phyloP scores from a whole-genome alignment of 331 rosid genomes.

The Stylosanthes scabra region DNA sequence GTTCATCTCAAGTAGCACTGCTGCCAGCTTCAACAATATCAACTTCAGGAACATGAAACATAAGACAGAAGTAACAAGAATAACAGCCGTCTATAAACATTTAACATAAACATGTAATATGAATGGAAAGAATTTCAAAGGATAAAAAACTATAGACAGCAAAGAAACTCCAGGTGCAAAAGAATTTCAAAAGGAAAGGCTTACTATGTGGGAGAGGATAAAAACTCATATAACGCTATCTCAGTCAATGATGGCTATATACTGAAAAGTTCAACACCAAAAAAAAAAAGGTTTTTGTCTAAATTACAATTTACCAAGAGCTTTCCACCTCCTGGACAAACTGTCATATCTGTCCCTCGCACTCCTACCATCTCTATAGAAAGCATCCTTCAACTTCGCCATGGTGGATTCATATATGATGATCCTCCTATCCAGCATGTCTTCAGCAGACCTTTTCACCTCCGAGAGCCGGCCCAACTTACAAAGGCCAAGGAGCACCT shows the following conservation, averaged over 20 bases:
- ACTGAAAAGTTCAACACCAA: background rate
- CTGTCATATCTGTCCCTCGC: slow-evolving; percentile 63
- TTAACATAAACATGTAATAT: slow-evolving; percentile 16
- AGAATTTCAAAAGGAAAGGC: slow-evolving; percentile 19
- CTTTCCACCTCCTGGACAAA: slow-evolving; percentile 64
- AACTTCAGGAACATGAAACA: background rate
- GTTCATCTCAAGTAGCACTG: slow-evolving; percentile 25
- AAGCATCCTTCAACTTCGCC: slow-evolving; percentile 56
- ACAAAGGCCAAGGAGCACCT: slow-evolving; percentile 65
- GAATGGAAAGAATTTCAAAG: too few species aligned
- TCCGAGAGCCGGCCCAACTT: slow-evolving; percentile 58
- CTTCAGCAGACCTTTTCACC: slow-evolving; percentile 57
- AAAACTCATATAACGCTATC: slow-evolving; percentile 20
- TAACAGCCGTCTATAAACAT: background rate
- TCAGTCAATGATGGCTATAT: background rate
- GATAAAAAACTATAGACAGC: slow-evolving; percentile 8
- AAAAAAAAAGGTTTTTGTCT: background rate
- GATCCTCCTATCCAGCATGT: slow-evolving; percentile 59
- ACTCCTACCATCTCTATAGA: slow-evolving; percentile 61
- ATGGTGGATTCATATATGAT: slow-evolving; percentile 63
- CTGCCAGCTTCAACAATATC: slow-evolving; percentile 18
- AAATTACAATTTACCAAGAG: slow-evolving; percentile 37
- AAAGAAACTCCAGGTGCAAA: slow-evolving; percentile 8
- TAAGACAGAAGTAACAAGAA: background rate
- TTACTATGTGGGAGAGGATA: slow-evolving; percentile 10